Base-by-base conservation (phyloP, 2,329 filamentous ascomycete species). In the Dendrostoma leiphaemia region DNA sequence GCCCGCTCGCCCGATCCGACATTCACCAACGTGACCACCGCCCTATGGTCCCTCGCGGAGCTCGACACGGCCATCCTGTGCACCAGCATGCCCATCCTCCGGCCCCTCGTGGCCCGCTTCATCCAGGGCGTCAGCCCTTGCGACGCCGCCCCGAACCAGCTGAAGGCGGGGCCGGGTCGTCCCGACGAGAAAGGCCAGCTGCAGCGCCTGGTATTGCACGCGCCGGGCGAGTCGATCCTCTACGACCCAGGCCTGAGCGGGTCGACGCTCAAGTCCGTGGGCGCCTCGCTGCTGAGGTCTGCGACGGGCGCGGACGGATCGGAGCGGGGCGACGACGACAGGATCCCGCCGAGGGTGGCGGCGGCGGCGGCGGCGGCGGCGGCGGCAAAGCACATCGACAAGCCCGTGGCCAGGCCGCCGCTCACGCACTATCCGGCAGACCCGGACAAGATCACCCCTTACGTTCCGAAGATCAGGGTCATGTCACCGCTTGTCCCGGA, bases 71-170 rank as follows among this genome's bases (percentile, higher is more conserved):
- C 45, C 23, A 54, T 54, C 2, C 5, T 54, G 4, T 54, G 52
- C 13, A 41, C 52, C 17, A 49, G 45, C 38, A 29, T 7, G 63
- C 72, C 21, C 61, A 37, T 48, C 4, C 46, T 54, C 10, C 37
- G 52, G 13, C 52, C 52, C 7, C 26, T 56, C 8, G 54, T 65
- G 2, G 49, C 49, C 1, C 40, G 49, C 24, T 52, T 52, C 31
- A 37, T 52, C 15, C 28, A 31, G 15, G 49, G 49, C 12, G 49
- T 52, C 2, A 23, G 40, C 2, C 49, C 49, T 4, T 31, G 40
- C 4, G 49, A 52, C 19, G 32, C 31, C 9, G 40, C 19, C 9
- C 40, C 43, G 1, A 34, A 17, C 3, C 49, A 38, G 10, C 19
- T 45, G 32, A 52, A 34, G 31, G 49, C 5, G 15, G 19, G 17